Base-by-base conservation (phyloP, 352 stramenopile species). In the Globisporangium splendens region DNA sequence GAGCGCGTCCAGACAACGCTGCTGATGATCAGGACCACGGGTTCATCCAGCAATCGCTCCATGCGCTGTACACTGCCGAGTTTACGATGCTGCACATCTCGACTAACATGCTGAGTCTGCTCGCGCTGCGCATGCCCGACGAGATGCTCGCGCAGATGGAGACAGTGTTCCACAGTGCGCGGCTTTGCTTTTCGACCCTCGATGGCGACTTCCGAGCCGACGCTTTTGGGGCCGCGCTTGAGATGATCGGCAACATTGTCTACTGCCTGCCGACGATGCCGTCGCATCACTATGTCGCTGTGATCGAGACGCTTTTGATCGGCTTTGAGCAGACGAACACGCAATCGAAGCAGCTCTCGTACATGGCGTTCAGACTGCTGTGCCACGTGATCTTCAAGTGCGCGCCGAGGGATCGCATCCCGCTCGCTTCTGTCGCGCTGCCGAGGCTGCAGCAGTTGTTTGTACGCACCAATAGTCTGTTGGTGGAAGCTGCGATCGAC, bases 401-500 rank as follows among this genome's bases (percentile, higher is more conserved):
- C 46, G 46, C 65, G 0, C 59, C 55, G 8, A 62, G 50, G 13
- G 71, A 91, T 47, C 75, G 82, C 7, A 60, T 78, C 2, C 21
- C 50, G 10, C 67, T 95, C 24, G 83, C 83, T 4, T 51, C 63
- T 7, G 51, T 69, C 7, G 75, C 77, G 11, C 63, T 93, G 53
- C 83, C 83, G 35, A 65, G 66, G 0, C 54, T 95, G 18, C 68
- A 83, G 38, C 69, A 84, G 28, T 74, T 59, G 28, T 54, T 68
- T 11, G 46, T 61, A 54, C 65, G 65, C 0, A 63, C 67, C 1
- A 81, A 84, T 46, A 77, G 60, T 38, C 52, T 83, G 50, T 54
- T 95, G 21, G 61, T 77, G 8, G 81, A 95, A 54, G 68, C 77
- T 8, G 81, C 81, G 14, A 72, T 95, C 10, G 86, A 95, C 49